Evolutionary conservation across 2,329 filamentous ascomycete species (phyloP).

Genomic region (Trichoderma atroviride): DNA sequence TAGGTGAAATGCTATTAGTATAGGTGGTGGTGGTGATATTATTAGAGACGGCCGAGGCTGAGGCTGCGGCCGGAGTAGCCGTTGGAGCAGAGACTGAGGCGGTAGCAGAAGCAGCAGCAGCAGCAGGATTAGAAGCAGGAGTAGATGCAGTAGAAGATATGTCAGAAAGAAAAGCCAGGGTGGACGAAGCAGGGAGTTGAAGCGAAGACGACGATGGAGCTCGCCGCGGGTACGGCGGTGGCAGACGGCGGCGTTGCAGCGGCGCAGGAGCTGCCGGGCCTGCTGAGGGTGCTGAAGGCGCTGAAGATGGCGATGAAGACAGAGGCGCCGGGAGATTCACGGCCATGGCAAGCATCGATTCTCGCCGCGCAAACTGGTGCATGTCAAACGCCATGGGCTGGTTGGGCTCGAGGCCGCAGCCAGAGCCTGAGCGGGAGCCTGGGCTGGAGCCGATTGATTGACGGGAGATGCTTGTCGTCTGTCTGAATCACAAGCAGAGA

Average conservation of each 20-base stretch:
- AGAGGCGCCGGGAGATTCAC: background rate
- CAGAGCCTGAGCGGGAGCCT: background rate
- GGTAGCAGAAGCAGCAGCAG: too few relatives aligned
- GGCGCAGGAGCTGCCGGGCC: background rate
- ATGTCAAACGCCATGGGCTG: background rate
- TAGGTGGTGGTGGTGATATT: background rate
- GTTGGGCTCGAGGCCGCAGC: background rate
- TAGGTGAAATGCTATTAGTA: background rate
- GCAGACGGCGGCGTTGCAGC: background rate
- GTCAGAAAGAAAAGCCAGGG: background rate
- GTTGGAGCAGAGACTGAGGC: background rate
- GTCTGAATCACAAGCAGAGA: background rate
- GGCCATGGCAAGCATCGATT: background rate
- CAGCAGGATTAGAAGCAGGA: background rate
- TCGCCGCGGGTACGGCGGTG: background rate
- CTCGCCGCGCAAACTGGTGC: background rate
- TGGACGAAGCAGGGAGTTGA: background rate
- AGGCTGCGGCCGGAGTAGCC: background rate
- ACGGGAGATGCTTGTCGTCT: background rate
- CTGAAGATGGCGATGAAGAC: background rate
- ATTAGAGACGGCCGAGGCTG: background rate
- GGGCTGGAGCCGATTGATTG: slow-evolving; percentile 11
- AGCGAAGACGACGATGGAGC: background rate
- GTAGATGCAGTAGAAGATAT: background rate
- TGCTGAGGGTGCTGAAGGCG: background rate